Evolutionary conservation across 345 rosid genomes (phyloP), one percentile per base, ranked within the genome.

Genomic region (Cardamine occulta): DNA sequence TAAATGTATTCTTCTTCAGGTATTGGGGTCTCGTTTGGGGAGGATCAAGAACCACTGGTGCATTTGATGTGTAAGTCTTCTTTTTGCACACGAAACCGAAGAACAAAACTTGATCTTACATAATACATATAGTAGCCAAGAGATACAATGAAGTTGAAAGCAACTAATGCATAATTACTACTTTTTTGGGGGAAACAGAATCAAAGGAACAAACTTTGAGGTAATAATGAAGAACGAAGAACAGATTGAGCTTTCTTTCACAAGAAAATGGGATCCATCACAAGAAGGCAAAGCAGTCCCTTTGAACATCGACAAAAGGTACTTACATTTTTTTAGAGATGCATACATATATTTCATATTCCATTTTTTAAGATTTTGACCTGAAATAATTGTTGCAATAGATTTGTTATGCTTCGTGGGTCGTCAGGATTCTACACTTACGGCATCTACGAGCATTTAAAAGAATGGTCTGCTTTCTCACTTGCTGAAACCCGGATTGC

Each of bases 341-440:
- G 49, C n/a, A n/a, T n/a, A n/a, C 70, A 35, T 65, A 23, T 23
- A 17, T 17, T 73, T 42, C 57, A 42, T 61, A 13, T 17, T 17
- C n/a, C n/a, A 68, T 17, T 8, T 45, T 14, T 51, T 18, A 40
- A 67, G 59, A 68, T 21, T 44, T 5, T 57, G 55, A 57, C 35
- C 12, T 55, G 23, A 34, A 29, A 28, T 2, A n/a, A 15, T 64
- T 13, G 40, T 4, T 2, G 35, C 19, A 28, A 40, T 80, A 91
- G 96, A 88, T 94, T 87, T 68, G 82, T 90, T 54, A 75, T 94
- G 91, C 90, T 94, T 48, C 82, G 88, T 4, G 86, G 86, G 29
- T 86, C 88, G 12, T 88, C 96, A 0, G 98, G 97, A 21, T 87
- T 88, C 81, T 94, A 91, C 82, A 81, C 95, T 2, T 91, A 91